Percentiles rank a stretch among this genome's conserved stretches.
Evolutionary conservation across 1,284 basidiomycete genomes (phyloP).

Genomic region (Chalciporus sp.): DNA sequence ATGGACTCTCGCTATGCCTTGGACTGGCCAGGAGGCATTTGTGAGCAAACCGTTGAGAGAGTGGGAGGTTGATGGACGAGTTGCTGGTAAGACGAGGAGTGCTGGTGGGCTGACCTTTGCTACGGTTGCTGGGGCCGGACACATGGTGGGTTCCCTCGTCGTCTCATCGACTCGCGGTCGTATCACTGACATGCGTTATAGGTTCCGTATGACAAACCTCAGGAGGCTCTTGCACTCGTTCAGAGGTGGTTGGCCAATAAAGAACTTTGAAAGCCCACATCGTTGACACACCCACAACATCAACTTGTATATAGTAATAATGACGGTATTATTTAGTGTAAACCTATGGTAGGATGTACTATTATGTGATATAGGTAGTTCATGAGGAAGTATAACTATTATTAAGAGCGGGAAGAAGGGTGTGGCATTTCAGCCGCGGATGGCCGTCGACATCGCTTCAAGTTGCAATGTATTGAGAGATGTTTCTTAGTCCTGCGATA

Average conservation of each 20-base stretch:
- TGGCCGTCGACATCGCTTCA: too few species aligned
- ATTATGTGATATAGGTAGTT: too few species aligned
- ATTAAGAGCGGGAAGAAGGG: too few species aligned
- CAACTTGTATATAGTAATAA: too few species aligned
- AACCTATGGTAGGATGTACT: too few species aligned
- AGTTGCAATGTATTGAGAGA: too few species aligned
- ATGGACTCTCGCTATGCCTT: slow-evolving; percentile 64
- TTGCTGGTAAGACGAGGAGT: slow-evolving; percentile 59
- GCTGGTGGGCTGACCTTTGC: slow-evolving; percentile 64
- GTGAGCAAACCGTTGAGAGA: slow-evolving; percentile 46
- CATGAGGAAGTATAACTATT: too few species aligned
- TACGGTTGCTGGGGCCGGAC: slow-evolving; percentile 60
- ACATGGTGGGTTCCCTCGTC: slow-evolving; percentile 52
- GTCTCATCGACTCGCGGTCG: not conserved
- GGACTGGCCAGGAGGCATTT: slow-evolving; percentile 62
- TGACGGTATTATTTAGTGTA: too few species aligned
- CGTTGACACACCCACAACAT: too few species aligned
- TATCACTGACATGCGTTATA: slow-evolving; percentile 25
- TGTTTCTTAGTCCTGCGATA: too few species aligned
- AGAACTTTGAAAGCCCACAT: slow-evolving; percentile 28
- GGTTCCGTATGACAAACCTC: slow-evolving; percentile 67
- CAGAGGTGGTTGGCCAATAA: slow-evolving; percentile 52
- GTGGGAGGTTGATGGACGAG: slow-evolving; percentile 57
- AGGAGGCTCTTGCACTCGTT: slow-evolving; percentile 52
- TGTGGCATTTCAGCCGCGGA: too few species aligned